Base-by-base conservation (phyloP, 495 filamentous ascomycete genomes). In the Neurospora pannonica region DNA sequence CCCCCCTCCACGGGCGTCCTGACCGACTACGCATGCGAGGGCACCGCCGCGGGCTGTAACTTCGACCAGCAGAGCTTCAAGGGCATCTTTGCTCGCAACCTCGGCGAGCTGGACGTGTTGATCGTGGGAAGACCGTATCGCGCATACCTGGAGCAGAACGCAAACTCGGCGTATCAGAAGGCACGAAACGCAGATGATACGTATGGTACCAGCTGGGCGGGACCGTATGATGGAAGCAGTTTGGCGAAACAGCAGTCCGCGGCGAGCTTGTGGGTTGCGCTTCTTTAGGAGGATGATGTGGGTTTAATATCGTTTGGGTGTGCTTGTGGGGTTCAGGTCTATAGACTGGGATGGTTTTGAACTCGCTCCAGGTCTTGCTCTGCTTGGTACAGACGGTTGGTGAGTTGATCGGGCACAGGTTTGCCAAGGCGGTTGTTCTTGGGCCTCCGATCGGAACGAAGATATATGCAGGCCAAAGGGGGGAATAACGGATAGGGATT, bases 51-150 rank as follows among this genome's bases (percentile, higher is more conserved):
- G 0, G 78, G 82, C 19, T 91, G 89, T 71, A 89, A 88, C 70
- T 84, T 80, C 24, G 86, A 91, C 75, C 88, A 84, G 8, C 84
- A 87, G 2, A 88, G 91, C 74, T 94, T 94, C 87, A 94, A 94
- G 80, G 92, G 92, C 28, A 87, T 92, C 5, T 92, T 93, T 76
- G 86, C 90, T 24, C 86, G 88, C 6, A 92, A 91, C 75, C 84
- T 94, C 1, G 83, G 82, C 34, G 81, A 84, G 69, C 79, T 94
- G 31, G 82, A 91, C 24, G 75, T 75, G 17, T 86, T 76, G 1
- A 78, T 86, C 0, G 84, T 83, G 5, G 79, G 87, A 15, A 78
- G 82, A 36, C 78, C 79, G 13, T 92, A 88, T 75, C 73, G 76
- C n/a, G 72, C 76, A 28, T 90, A 90, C 4, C 85, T 93, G 54